Base-by-base conservation (phyloP, 2,329 filamentous ascomycete genomes). In the Colletotrichum orchidophilum region DNA sequence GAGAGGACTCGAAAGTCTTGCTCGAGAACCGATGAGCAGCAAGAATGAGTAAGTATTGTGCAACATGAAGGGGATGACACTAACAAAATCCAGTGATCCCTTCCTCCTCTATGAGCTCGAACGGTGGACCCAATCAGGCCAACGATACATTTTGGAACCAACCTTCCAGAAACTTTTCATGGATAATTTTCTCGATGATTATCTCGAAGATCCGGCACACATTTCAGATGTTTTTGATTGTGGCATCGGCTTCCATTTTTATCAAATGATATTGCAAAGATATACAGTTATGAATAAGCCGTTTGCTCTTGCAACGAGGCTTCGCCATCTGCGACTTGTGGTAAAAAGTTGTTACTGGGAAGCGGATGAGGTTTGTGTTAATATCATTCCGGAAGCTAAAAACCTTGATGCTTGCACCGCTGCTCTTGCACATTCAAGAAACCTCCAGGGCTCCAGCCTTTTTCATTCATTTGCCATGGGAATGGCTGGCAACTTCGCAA, bases 211-310 rank as follows among this genome's bases (percentile, higher is more conserved):
- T 9, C 1, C 2, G 1, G 12, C 24, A 1, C 9, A 3, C 3
- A 15, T 7, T 15, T 1, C 3, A 9, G 0, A 5, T 3, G 3
- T 62, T n/a, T 13, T 26, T 3, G 1, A 0, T 0, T 2, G 1
- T 1, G 31, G 31, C 9, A 24, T 27, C 24, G 35, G 21, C 15
- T 35, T 3, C 49, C 15, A 1, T 29, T 9, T 2, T 29, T 42
- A 42, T 31, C 24, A 11, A 12, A 6, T 13, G 1, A 18, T 63
- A 2, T 12, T 63, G 8, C 31, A 31, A 9, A 49, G 49, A 5
- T 29, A 29, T 5, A 18, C 15, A 1, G 15, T 42, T 1, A 1
- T 0, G 6, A 26, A 39, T 2, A 3, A 7, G 3, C n/a, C 6
- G 4, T 7, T 62, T 3, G 2, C 59, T 1, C 1, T 39, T 13